Conservation (phyloP, 345 rosid species). For the Dimocarpus longan region DNA sequence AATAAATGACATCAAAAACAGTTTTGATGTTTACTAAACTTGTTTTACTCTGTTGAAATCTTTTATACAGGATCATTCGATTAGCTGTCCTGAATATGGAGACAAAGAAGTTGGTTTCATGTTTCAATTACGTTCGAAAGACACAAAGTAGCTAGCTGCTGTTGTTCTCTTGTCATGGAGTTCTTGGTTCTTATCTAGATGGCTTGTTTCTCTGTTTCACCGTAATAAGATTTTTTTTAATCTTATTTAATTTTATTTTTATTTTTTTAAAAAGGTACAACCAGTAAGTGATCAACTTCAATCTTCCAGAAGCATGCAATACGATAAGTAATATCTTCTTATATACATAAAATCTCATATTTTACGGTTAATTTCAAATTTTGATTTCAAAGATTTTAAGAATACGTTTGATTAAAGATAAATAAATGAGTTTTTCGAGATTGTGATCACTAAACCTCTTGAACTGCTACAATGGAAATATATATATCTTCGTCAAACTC, state of each 20-base stretch:
- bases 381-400: background rate
- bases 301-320: too few relatives aligned
- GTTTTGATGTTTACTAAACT: background rate
- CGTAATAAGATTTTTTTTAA: too few relatives aligned
- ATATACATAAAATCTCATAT: too few relatives aligned
- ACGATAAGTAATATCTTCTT: too few relatives aligned
- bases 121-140: background rate
- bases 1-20: too few relatives aligned
- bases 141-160: background rate
- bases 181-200: background rate
- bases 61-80: background rate
- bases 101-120: conserved; percentile 1
- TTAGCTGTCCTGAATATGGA: background rate
- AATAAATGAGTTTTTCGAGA: too few relatives aligned
- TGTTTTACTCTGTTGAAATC: background rate
- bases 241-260: background rate
- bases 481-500: background rate
- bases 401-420: background rate
- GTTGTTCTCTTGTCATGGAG: background rate
- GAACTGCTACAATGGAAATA: too few relatives aligned
- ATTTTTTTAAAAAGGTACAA: background rate
- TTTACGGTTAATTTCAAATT: too few relatives aligned
- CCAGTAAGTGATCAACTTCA: too few relatives aligned
- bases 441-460: background rate
- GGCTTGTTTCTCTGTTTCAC: background rate